Evolutionary conservation across 805 yeast species (phyloP), one percentile per base, ranked within the genome.

Genomic region (Hanseniaspora hatyaiensis): DNA sequence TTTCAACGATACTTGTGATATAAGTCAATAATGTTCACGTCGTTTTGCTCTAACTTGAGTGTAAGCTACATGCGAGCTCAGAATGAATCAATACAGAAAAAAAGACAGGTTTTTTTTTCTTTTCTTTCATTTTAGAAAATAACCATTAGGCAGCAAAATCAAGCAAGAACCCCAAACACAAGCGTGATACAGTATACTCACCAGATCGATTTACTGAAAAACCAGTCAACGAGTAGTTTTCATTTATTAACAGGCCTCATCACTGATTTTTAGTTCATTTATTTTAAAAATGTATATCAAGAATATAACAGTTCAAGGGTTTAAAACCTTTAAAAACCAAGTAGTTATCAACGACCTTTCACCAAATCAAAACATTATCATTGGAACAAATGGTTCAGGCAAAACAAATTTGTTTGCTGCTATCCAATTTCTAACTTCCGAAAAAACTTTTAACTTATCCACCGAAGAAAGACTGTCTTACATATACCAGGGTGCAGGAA

Each of bases 391-490:
- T 64, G 96, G 96, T n/a, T 83, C 95, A 8, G 98, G 98, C 8
- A 89, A 92, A 61, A 84, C 95, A 34, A 89, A 92, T 62, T 82
- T 89, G 65, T 92, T 89, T 62, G 87, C 95, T 13, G 97, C 98
- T 9, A 82, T 89, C 49, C 70, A 96, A 52, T 92, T 88, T 65
- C 96, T 87, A 9, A 63, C 92, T 18, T 80, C 94, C 39, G 96
- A 89, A 59, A 94, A 89, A 29, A 85, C 83, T 60, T 80, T 84
- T 2, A 82, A 85, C 59, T 73, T 88, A 79, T 70, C 80, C 20
- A 67, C 89, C 53, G 94, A 86, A 54, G 95, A 86, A 57, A 72
- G 96, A 53, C 88, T 82, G 56, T 82, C 88, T 2, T 68, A 88
- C 50, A 80, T 88, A 46, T 95, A 88, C 56, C 95, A 86, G 59